A percentile compares a stretch with the other conserved stretches of the same genome.
Evolutionary conservation across 768 basidiomycete species (phyloP).

Genomic region (Amanita rubescens): DNA sequence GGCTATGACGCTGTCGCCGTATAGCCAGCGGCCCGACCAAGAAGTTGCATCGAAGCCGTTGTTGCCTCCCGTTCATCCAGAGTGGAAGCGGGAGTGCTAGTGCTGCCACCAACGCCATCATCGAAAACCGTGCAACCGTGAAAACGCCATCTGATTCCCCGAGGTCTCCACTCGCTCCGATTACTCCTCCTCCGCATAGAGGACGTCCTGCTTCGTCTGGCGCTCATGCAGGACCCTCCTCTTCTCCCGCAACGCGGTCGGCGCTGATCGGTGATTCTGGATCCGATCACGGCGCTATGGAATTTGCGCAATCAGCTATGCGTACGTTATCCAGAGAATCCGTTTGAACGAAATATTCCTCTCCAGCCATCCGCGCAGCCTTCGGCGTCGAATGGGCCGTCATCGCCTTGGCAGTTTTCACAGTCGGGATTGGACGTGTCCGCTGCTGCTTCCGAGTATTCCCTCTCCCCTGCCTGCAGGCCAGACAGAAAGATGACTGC

Average conservation of each 20-base stretch:
- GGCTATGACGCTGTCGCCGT: slow-evolving; percentile 19
- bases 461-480: background rate
- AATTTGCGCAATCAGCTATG: background rate
- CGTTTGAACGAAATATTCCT: background rate
- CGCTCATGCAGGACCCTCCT: background rate
- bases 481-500: background rate
- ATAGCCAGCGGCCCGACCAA: slow-evolving; percentile 16
- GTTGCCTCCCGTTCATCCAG: slow-evolving; percentile 11
- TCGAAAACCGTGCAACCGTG: background rate
- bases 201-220: background rate
- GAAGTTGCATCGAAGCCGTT: slow-evolving; percentile 14
- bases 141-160: background rate
- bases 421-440: background rate
- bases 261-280: background rate
- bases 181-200: background rate
- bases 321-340: slow-evolving; percentile 3
- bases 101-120: too few species aligned
- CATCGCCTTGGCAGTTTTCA: background rate
- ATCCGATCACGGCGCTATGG: background rate
- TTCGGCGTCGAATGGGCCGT: background rate
- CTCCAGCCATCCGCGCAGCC: background rate
- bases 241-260: background rate
- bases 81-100: background rate
- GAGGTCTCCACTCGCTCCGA: slow-evolving; percentile 1
- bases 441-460: background rate